Evolutionary conservation across 2,329 filamentous ascomycete species (phyloP).

Genomic region (Epichloe sylvatica): DNA sequence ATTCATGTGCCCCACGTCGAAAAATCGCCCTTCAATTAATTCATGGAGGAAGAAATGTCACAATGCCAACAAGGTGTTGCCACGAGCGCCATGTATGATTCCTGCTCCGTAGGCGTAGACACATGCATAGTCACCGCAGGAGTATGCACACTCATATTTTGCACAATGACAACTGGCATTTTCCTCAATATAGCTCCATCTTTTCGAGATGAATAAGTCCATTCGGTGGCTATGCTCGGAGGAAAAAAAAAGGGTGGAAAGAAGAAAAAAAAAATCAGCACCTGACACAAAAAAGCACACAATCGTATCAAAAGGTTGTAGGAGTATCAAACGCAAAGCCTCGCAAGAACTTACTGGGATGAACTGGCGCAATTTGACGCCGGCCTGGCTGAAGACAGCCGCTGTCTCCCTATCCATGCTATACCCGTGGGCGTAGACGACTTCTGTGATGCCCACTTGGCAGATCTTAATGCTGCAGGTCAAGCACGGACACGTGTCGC

Average conservation of each 20-base stretch:
- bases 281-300: not conserved
- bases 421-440: conserved; percentile 87
- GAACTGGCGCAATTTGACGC: conserved; percentile 77
- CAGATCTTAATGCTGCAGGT: conserved; percentile 98
- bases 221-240: conserved; percentile 42
- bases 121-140: too few species aligned
- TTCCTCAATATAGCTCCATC: conserved; percentile 24
- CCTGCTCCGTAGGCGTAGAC: too few species aligned
- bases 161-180: not conserved
- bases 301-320: too few species aligned
- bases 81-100: too few species aligned
- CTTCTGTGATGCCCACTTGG: conserved; percentile 88
- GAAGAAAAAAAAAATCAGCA: not conserved
- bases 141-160: too few species aligned
- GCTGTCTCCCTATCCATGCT: conserved; percentile 85
- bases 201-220: conserved; percentile 49
- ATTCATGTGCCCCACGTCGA: too few species aligned
- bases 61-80: too few species aligned
- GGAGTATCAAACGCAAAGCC: not conserved
- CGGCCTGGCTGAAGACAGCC: conserved; percentile 67
- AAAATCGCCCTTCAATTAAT: too few species aligned
- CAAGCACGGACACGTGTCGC: conserved; percentile 90
- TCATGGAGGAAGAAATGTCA: too few species aligned
- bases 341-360: conserved; percentile 49
- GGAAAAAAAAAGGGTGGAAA: not conserved